Evolutionary conservation across 1,139 yeast genomes (phyloP).

Genomic region (Blastobotrys raffinosifermentans): DNA sequence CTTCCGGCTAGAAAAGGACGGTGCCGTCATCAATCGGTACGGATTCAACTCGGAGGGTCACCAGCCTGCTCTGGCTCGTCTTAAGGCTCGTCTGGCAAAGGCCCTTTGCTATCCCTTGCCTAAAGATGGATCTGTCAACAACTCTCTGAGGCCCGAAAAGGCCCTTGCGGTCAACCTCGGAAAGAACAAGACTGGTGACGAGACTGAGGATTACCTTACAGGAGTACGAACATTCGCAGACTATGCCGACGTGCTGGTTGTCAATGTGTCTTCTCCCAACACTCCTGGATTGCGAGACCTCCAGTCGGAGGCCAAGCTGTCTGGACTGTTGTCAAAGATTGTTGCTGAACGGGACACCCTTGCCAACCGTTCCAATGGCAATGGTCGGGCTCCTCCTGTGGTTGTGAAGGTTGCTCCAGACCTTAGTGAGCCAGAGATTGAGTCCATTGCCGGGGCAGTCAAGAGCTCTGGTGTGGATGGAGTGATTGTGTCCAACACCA

Average conservation of each 20-base stretch:
- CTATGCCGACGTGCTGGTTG: constrained; percentile 80
- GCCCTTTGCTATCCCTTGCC: constrained; percentile 13
- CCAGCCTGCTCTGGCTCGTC: constrained; percentile 57
- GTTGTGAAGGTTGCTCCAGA: constrained; percentile 94
- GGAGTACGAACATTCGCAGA: constrained; percentile 81
- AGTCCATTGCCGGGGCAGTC: constrained; percentile 78
- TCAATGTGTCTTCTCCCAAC: constrained; percentile 94
- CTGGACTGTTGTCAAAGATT: constrained; percentile 53
- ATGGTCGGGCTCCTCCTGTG: constrained; percentile 45
- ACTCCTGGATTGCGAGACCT: constrained; percentile 91
- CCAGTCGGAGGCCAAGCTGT: constrained; percentile 70
- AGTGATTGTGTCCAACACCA: constrained; percentile 86
- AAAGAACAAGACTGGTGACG: constrained; percentile 88
- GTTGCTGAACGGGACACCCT: constrained; percentile 31
- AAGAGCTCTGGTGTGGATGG: constrained; percentile 79
- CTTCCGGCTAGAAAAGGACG: constrained; percentile 77
- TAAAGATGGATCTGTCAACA: constrained; percentile 29
- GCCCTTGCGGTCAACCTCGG: constrained; percentile 82
- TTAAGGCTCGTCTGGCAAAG: constrained; percentile 51
- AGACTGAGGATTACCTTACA: constrained; percentile 71
- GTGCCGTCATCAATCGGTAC: constrained; percentile 87
- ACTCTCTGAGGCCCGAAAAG: constrained; percentile 59
- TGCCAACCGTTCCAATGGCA: too few species aligned
- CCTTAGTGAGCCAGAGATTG: constrained; percentile 71
- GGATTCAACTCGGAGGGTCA: constrained; percentile 95